A percentile compares a stretch with the other conserved stretches of the same genome.
phyloP scores from a whole-genome alignment of 1,284 basidiomycete species.

The Heterobasidion parviporum region DNA sequence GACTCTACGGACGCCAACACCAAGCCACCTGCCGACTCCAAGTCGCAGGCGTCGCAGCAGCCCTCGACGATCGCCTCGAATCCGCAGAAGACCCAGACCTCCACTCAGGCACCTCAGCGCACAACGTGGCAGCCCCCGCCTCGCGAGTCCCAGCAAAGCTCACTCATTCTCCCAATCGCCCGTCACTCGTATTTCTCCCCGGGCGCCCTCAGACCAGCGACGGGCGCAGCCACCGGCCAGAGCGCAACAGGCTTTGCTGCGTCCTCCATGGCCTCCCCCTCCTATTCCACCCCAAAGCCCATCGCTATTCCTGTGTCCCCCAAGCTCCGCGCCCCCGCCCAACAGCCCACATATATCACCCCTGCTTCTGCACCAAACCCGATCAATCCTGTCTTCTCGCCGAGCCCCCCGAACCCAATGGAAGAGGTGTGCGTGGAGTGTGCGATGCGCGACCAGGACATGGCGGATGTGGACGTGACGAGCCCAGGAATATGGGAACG shows the following conservation, averaged over 20 bases:
- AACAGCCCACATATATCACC: constrained; percentile 69
- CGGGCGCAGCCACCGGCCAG: not conserved
- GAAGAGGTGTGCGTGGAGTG: constrained; percentile 92
- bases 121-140: not conserved
- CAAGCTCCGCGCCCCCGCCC: constrained; percentile 57
- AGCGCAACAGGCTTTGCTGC: not conserved
- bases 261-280: not conserved
- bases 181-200: not conserved
- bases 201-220: not conserved
- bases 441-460: constrained; percentile 98
- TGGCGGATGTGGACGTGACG: constrained; percentile 91
- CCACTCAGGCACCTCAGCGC: not conserved
- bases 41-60: not conserved
- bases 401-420: constrained; percentile 23
- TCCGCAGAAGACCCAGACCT: not conserved
- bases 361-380: constrained; percentile 43
- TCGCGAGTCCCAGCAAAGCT: not conserved
- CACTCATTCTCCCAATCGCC: not conserved
- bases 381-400: constrained; percentile 49
- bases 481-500: constrained; percentile 88
- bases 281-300: not conserved
- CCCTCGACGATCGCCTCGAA: not conserved
- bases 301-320: constrained; percentile 48
- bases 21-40: constrained; percentile 10
- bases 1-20: constrained; percentile 24